phyloP scores from a whole-genome alignment of 257 asterid species.

The Dorcoceras hygrometricum region DNA sequence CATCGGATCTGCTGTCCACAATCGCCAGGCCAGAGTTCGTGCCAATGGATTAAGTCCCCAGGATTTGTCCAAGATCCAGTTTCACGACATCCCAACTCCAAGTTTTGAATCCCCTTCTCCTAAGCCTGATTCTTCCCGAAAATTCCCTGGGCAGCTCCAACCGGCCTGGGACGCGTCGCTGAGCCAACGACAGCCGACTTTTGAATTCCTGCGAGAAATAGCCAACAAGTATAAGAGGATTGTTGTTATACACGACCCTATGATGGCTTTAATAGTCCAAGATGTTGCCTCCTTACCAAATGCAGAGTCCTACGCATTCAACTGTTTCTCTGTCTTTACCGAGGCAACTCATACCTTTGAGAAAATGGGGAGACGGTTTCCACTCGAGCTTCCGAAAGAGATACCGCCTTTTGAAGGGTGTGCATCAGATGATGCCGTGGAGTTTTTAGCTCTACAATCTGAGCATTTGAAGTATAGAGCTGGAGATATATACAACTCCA shows the following conservation, averaged over 20 bases:
- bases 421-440: not conserved
- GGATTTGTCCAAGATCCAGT: constrained; percentile 16
- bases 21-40: constrained; percentile 34
- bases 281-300: constrained; percentile 30
- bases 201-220: constrained; percentile 12
- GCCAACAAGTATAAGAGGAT: constrained; percentile 25
- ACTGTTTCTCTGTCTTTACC: constrained; percentile 31
- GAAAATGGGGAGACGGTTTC: not conserved
- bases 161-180: constrained; percentile 28
- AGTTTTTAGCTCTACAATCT: not conserved
- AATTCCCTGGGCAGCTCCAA: constrained; percentile 34
- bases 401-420: constrained; percentile 18
- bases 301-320: constrained; percentile 35
- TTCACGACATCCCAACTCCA: constrained; percentile 31
- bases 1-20: constrained; percentile 28
- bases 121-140: constrained; percentile 27
- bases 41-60: constrained; percentile 25
- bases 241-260: constrained; percentile 31
- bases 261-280: constrained; percentile 37
- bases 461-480: not conserved
- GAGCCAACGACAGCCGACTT: constrained; percentile 26
- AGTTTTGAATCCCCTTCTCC: constrained; percentile 32
- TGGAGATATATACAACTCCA: constrained; percentile 3
- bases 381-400: not conserved
- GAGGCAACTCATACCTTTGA: not conserved